Evolutionary conservation across 2,329 filamentous ascomycete species (phyloP).

Genomic region (Hyphodiscus sp.): DNA sequence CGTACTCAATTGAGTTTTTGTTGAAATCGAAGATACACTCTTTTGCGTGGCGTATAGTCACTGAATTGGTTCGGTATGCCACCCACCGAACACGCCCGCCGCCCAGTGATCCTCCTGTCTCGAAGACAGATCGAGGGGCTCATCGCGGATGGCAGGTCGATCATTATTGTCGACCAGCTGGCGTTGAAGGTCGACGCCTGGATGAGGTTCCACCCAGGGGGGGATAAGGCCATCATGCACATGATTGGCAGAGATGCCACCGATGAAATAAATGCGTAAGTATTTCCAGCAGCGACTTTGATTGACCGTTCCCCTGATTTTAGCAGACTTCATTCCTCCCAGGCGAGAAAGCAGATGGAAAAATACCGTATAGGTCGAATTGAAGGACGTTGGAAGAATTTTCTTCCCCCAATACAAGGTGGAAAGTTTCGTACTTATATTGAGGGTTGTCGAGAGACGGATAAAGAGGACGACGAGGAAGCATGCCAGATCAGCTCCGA

Average conservation of each 20-base stretch:
- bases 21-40: too few relatives aligned
- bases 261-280: slow-evolving; percentile 86
- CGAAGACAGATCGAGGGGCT: slow-evolving; percentile 67
- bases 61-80: slow-evolving; percentile 1
- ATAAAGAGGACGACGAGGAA: slow-evolving; percentile 33
- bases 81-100: slow-evolving; percentile 5
- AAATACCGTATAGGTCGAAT: slow-evolving; percentile 77
- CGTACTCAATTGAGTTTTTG: too few relatives aligned
- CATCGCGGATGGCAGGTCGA: slow-evolving; percentile 72
- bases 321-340: slow-evolving; percentile 71
- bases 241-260: slow-evolving; percentile 94
- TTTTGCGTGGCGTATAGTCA: neutral
- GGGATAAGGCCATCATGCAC: slow-evolving; percentile 83
- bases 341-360: slow-evolving; percentile 70
- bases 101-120: slow-evolving; percentile 38
- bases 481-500: slow-evolving; percentile 27
- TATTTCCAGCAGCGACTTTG: slow-evolving; percentile 13
- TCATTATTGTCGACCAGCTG: slow-evolving; percentile 74
- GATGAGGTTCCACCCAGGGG: slow-evolving; percentile 85
- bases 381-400: slow-evolving; percentile 79
- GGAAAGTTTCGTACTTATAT: slow-evolving; percentile 61
- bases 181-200: slow-evolving; percentile 86
- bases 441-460: slow-evolving; percentile 29
- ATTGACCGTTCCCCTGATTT: neutral
- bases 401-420: slow-evolving; percentile 85